Evolutionary conservation across 1,284 basidiomycete genomes (phyloP), one percentile per base, ranked within the genome.

Genomic region (Naganishia liquefaciens): DNA sequence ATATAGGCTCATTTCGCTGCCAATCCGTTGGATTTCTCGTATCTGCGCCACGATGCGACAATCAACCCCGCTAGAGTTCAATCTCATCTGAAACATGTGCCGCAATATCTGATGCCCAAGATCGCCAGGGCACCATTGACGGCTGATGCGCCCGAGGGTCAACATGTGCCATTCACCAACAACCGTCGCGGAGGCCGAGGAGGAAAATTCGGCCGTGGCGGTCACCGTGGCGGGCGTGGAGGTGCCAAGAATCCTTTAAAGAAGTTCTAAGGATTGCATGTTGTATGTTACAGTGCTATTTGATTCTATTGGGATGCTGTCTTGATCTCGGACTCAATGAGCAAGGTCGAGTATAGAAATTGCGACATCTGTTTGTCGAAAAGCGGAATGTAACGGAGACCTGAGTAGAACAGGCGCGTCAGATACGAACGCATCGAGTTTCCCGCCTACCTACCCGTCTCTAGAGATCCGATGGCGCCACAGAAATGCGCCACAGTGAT

Each of bases 31-130:
- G 95, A 98, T 75, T 82, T 98, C 21, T 92, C 93, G 61, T 98
- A 88, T 75, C 82, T 99, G 37, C 86, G 92, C 6, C 96, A 99
- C 78, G 96, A 99, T 78, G 93, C 93, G 71, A 89, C 93, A 2
- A 81, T 98, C 13, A 91, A 95, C 73, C 90, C 92, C 0, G 88
- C 88, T 23, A 83, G 93, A 44, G 83, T 94, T 11, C 92, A 94
- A 74, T 81, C 89, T 1, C 95, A 99, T 74, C 89, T 99, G 85
- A 97, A 96, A 77, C 91, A 97, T 77, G 87, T 99, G 3, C 96
- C 96, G 0, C 88, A 87, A 63, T 99, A 99, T 76, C 83, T 99
- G 27, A 84, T 97, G 72, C 95, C 95, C 1, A 87, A 87, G 52
- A 90, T 93, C 61, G 86, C 84, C 79, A 69, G 82, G 81, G 75